Evolutionary conservation across 2,329 filamentous ascomycete species (phyloP).

Genomic region (Exophiala sp.): DNA sequence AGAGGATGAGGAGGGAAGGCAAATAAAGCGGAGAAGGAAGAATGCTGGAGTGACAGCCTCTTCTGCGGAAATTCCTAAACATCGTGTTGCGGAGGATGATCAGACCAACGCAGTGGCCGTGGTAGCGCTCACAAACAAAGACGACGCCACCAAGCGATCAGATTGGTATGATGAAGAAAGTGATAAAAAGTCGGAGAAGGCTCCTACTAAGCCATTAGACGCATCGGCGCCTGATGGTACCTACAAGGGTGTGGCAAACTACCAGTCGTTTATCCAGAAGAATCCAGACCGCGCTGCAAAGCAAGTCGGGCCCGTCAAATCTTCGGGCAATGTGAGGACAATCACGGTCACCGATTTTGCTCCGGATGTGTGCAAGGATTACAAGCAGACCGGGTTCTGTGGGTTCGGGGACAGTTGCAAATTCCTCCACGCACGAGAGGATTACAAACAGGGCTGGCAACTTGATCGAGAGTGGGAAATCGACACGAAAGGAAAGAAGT

Average conservation of each 20-base stretch:
- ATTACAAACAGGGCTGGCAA: constrained; percentile 86
- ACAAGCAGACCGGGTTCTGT: constrained; percentile 70
- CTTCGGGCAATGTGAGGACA: constrained; percentile 77
- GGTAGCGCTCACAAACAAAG: constrained; percentile 58
- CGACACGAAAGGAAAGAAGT: constrained; percentile 58
- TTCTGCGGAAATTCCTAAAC: constrained; percentile 39
- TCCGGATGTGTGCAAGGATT: constrained; percentile 93
- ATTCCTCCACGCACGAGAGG: constrained; percentile 56
- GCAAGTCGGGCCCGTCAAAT: constrained; percentile 78
- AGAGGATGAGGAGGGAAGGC: constrained; percentile 68
- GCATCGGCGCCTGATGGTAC: constrained; percentile 53
- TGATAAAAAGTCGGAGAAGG: constrained; percentile 46
- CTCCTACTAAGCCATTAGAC: constrained; percentile 28
- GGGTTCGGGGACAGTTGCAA: constrained; percentile 65
- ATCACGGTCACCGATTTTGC: constrained; percentile 87
- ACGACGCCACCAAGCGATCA: constrained; percentile 82
- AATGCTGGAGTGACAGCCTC: constrained; percentile 62
- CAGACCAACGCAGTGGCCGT: constrained; percentile 57
- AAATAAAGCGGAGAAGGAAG: constrained; percentile 72
- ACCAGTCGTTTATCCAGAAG: constrained; percentile 69
- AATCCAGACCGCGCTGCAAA: constrained; percentile 65
- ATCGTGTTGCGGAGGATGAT: constrained; percentile 44
- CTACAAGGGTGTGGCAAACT: constrained; percentile 70
- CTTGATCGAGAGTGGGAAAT: constrained; percentile 91
- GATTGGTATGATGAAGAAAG: constrained; percentile 80